Percentiles rank a stretch among this genome's conserved stretches.
These are phyloP conservation scores for Telfairia occidentalis DNA, from an alignment of 331 rosid genomes.

Conservation along the genomic window DNA sequence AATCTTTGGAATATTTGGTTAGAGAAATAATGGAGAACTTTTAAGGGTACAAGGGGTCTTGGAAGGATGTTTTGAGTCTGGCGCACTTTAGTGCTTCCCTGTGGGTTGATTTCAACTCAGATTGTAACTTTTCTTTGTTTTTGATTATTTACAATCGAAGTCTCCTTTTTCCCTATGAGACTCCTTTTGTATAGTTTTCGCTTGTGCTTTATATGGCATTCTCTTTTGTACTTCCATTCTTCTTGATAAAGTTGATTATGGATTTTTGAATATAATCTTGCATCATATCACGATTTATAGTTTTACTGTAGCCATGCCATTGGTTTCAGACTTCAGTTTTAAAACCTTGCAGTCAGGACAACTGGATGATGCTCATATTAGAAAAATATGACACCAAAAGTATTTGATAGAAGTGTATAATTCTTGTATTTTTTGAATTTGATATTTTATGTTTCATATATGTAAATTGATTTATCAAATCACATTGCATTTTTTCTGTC, in stretches of 20 bases:
- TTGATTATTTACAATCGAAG: not conserved
- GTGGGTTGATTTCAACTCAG: not conserved
- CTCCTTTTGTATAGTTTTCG: not conserved
- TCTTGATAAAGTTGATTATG: not conserved
- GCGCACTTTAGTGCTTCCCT: not conserved
- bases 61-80: not conserved
- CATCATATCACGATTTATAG: not conserved
- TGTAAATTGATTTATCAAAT: not conserved
- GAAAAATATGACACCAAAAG: not conserved
- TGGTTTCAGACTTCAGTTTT: too few relatives aligned
- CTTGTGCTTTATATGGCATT: not conserved
- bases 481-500: not conserved
- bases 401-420: not conserved
- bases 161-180: not conserved
- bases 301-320: not conserved
- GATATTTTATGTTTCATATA: not conserved
- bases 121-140: not conserved
- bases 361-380: not conserved
- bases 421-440: not conserved
- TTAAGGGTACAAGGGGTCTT: not conserved
- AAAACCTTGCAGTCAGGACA: not conserved
- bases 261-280: not conserved
- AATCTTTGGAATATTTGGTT: not conserved
- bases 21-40: not conserved
- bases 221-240: not conserved